Evolutionary conservation across 805 yeast species (phyloP), one percentile per base, ranked within the genome.

Genomic region (Brettanomyces sp.): DNA sequence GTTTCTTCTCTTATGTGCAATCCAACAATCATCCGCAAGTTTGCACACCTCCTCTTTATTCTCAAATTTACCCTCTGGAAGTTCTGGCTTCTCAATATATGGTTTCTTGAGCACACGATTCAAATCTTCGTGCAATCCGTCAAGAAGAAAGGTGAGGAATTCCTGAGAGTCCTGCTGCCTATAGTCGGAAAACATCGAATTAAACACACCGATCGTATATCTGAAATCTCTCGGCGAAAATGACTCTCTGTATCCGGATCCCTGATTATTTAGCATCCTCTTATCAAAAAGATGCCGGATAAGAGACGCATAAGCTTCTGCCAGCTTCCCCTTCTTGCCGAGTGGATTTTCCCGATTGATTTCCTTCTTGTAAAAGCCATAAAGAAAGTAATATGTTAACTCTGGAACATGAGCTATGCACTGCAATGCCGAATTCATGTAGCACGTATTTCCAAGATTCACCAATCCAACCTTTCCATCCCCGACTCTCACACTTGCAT

Each of bases 161-260:
- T 91, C 98, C 60, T 90, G 96, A 1, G 96, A 85, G 59, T 91
- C 98, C 57, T 91, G 97, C 60, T 91, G 97, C 48, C 77, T 79
- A 53, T 80, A 82, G 3, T 87, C 95, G 0, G 82, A 76, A 66
- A 89, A 91, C 72, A 83, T 75, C 1, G 82, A 74, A 36, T 89
- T 85, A 57, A 75, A 85, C 49, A 81, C 74, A 0, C 97, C 98
- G 33, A 91, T 73, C 0, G 86, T 80, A 33, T 72, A 67, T 56
- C 86, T 88, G 67, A 91, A 89, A 32, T 80, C 85, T 37, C 85
- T 66, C 1, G 98, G 97, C 1, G 88, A 66, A 49, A 63, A 67
- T 11, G 62, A 44, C 7, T 47, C 50, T 9, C 32, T 6, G 32
- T 28, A 28, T 28, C 32, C 32, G 7, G 32, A 28, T 7, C 32